Percentiles rank a stretch among this genome's conserved stretches.
phyloP scores from a whole-genome alignment of 495 filamentous ascomycete species.

The Pyronema omphalodes region DNA sequence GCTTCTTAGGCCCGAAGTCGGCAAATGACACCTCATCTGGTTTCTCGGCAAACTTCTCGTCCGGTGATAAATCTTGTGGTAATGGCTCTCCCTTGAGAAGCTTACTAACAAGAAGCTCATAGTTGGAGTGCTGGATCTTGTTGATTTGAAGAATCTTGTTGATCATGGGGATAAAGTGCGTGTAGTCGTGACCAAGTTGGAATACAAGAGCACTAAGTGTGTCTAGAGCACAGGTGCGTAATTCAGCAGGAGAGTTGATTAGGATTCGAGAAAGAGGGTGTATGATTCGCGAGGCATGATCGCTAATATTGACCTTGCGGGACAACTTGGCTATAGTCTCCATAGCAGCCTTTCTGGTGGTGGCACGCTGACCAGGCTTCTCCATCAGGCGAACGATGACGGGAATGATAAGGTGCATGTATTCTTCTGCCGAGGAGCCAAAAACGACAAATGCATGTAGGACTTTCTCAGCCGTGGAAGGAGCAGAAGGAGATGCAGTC shows the following conservation, averaged over 20 bases:
- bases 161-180: slow-evolving; percentile 78
- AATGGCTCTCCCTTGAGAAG: slow-evolving; percentile 83
- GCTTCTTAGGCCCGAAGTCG: slow-evolving; percentile 78
- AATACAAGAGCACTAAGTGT: slow-evolving; percentile 89
- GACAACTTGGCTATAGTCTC: slow-evolving; percentile 91
- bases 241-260: slow-evolving; percentile 43
- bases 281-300: slow-evolving; percentile 87
- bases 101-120: slow-evolving; percentile 76
- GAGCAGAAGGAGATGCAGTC: slow-evolving; percentile 51
- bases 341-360: slow-evolving; percentile 71
- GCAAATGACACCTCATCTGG: slow-evolving; percentile 58
- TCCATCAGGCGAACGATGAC: slow-evolving; percentile 88
- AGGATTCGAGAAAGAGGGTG: slow-evolving; percentile 74
- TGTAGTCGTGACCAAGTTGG: slow-evolving; percentile 85
- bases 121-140: slow-evolving; percentile 67
- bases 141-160: slow-evolving; percentile 55
- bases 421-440: slow-evolving; percentile 88
- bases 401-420: slow-evolving; percentile 97
- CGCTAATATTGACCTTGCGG: slow-evolving; percentile 89
- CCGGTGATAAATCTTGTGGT: slow-evolving; percentile 81
- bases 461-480: slow-evolving; percentile 54
- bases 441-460: slow-evolving; percentile 91
- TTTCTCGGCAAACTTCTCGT: slow-evolving; percentile 61
- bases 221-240: slow-evolving; percentile 77
- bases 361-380: slow-evolving; percentile 54